Evolutionary conservation across 345 rosid genomes (phyloP).

Genomic region (Citrus cavaleriei): DNA sequence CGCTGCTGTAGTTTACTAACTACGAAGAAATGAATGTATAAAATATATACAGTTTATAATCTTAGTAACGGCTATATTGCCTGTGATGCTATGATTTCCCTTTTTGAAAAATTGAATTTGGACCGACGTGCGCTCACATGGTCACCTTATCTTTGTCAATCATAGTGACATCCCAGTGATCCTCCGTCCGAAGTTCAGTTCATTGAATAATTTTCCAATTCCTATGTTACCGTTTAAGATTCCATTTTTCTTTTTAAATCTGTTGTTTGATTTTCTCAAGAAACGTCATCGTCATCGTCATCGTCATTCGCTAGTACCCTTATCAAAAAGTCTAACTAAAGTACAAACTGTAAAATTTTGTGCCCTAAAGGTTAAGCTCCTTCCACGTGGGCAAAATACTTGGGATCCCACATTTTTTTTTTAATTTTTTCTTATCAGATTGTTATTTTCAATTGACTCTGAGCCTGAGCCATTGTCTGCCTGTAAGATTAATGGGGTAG

Average conservation of each 20-base stretch:
- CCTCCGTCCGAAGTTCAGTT: background rate
- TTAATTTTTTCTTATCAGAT: background rate
- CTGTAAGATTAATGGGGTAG: background rate
- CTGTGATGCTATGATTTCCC: background rate
- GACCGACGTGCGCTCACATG: constrained; percentile 15
- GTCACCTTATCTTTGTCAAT: background rate
- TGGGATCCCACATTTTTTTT: background rate
- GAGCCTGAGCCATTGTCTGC: background rate
- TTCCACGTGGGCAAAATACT: background rate
- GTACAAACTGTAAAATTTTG: background rate
- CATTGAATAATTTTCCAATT: background rate
- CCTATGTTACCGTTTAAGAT: background rate
- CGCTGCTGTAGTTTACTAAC: no score
- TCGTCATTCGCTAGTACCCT: background rate
- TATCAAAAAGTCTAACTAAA: background rate
- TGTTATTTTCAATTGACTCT: no score
- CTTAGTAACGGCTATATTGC: constrained; percentile 35
- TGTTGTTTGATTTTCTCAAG: background rate
- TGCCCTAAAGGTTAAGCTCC: background rate
- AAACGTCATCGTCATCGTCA: background rate
- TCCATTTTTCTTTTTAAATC: background rate
- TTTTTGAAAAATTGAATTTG: constrained; percentile 1
- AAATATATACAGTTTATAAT: background rate
- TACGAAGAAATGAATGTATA: background rate
- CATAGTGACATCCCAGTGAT: background rate